Percentiles rank a stretch among this genome's conserved stretches.
Conservation (phyloP, 495 filamentous ascomycete species). For the Lentithecium fluviatile region DNA sequence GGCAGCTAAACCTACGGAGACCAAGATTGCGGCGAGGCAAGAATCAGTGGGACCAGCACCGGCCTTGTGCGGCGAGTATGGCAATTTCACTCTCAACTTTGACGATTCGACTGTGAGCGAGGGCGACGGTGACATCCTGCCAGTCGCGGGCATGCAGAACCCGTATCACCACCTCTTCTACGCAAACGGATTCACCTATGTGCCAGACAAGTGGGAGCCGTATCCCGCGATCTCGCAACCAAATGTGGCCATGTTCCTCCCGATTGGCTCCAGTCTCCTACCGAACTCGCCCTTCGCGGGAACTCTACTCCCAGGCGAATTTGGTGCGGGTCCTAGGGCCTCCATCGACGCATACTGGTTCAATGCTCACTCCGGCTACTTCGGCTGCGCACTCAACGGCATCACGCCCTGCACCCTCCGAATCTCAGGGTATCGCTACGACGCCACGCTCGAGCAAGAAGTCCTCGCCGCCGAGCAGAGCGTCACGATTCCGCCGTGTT, state of each 20-base stretch:
- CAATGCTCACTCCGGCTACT: constrained; percentile 43
- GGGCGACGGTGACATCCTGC: constrained; percentile 35
- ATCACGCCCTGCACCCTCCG: constrained; percentile 42
- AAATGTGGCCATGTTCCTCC: constrained; percentile 47
- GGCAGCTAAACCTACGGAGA: neutral
- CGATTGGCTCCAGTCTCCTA: constrained; percentile 32
- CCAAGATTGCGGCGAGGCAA: neutral
- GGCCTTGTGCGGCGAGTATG: constrained; percentile 38
- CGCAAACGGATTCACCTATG: constrained; percentile 46
- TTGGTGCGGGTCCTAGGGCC: constrained; percentile 47
- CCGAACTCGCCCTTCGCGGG: constrained; percentile 37
- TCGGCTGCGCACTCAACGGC: constrained; percentile 48
- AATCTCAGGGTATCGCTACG: constrained; percentile 44
- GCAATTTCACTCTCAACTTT: constrained; percentile 40
- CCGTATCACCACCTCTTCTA: constrained; percentile 50
- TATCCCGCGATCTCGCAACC: constrained; percentile 45
- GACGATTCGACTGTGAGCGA: constrained; percentile 38
- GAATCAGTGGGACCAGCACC: constrained; percentile 10
- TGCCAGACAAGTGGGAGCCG: constrained; percentile 45
- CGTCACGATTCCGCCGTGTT: constrained; percentile 42
- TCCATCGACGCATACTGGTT: constrained; percentile 48
- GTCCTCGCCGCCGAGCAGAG: constrained; percentile 38
- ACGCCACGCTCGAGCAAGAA: constrained; percentile 26
- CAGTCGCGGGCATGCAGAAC: constrained; percentile 45
- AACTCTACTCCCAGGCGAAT: constrained; percentile 42